Evolutionary conservation across 2,329 filamentous ascomycete genomes (phyloP), one percentile per base, ranked within the genome.

Genomic region (Cryphonectria japonica): DNA sequence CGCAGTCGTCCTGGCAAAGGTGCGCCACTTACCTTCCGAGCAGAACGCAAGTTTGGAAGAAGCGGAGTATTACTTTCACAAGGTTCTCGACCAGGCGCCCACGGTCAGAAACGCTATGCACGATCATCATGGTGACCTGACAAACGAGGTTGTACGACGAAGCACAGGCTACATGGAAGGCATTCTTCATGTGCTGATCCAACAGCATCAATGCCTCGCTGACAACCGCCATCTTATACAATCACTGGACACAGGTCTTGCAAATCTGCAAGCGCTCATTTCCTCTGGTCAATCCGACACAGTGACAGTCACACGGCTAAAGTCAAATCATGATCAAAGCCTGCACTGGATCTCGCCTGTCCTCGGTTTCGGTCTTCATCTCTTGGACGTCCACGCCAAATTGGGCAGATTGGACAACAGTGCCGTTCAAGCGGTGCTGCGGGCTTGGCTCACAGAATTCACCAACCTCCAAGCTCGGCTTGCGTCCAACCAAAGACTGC

Each of bases 141-240:
- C 92, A 61, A 87, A 90, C 59, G 91, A 93, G 11, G 94, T 98
- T 76, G 87, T 96, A 9, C 86, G 88, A 59, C 88, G 95, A 77
- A 95, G 94, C 78, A 87, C 93, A 65, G 94, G 94, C 0, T 93
- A 93, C 74, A 83, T 98, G n/a, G 96, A 99, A 79, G 94, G 95
- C 37, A 86, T 98, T 71, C 83, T 98, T 41, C 86, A 91, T 71
- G 82, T 89, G n/a, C 79, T 88, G 0, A 77, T 93, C 16, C 81
- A 83, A 3, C 92, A 95, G 78, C 85, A 91, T 71, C 80, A 79
- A 63, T 80, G 82, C 7, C 81, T 91, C 46, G 80, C 83, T 59
- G 74, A 80, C 26, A 77, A 81, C 16, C 74, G 84, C 3, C 78
- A 77, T 19, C 78, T 81, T 1, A 76, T 86, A 14, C 75, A 77